Evolutionary conservation across 352 stramenopile species (phyloP).

Genomic region (Globisporangium barbulae): DNA sequence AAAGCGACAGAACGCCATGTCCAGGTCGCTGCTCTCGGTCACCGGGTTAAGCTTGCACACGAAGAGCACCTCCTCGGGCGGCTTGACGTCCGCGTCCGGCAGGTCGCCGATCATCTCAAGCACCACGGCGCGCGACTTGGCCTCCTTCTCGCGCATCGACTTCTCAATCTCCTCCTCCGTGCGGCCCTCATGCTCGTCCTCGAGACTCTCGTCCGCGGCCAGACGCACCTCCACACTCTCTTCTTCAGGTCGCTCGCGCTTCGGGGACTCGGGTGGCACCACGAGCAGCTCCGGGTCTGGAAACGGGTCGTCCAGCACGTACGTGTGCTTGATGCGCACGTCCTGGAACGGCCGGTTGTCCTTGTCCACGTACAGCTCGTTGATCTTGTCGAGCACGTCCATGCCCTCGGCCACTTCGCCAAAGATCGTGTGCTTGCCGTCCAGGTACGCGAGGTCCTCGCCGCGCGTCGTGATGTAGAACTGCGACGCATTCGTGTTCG

Average conservation of each 20-base stretch:
- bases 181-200: conserved; percentile 65
- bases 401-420: conserved; percentile 93
- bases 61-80: conserved; percentile 98
- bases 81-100: conserved; percentile 95
- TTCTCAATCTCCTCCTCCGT: conserved; percentile 90
- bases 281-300: conserved; percentile 63
- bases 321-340: conserved; percentile 94
- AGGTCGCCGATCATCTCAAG: conserved; percentile 99
- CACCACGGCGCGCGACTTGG: conserved; percentile 94
- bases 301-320: conserved; percentile 85
- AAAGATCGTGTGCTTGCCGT: conserved; percentile 91
- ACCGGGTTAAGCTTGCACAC: conserved; percentile 96
- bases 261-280: conserved; percentile 83
- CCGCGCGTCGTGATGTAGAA: conserved; percentile 96
- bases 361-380: conserved; percentile 95
- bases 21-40: conserved; percentile 92
- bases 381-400: conserved; percentile 93
- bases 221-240: conserved; percentile 92
- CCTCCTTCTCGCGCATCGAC: conserved; percentile 87
- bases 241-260: conserved; percentile 84
- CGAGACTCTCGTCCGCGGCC: conserved; percentile 82
- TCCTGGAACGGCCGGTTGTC: conserved; percentile 95
- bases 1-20: conserved; percentile 94
- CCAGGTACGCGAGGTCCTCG: conserved; percentile 90
- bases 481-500: conserved; percentile 88